Evolutionary conservation across 2,329 filamentous ascomycete genomes (phyloP).

Genomic region (Aspergillus quadricinctus): DNA sequence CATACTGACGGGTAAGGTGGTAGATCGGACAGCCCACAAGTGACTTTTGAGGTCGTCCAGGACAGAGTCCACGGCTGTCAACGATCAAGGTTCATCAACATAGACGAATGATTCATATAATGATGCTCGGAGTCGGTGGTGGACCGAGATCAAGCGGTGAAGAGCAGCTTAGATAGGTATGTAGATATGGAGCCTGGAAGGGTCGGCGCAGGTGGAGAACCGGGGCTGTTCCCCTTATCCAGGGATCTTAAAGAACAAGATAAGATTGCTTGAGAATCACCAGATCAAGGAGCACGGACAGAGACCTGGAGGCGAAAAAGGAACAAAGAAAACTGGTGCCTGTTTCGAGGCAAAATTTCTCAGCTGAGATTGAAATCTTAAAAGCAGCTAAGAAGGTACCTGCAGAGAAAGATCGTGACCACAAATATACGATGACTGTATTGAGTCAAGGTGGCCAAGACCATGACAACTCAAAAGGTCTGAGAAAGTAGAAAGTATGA

Average conservation of each 20-base stretch:
- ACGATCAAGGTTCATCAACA: constrained; percentile 8
- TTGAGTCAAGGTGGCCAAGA: not conserved
- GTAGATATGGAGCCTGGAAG: not conserved
- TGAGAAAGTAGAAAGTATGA: constrained; percentile 4
- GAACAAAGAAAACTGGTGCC: constrained; percentile 2
- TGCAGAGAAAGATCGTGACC: not conserved
- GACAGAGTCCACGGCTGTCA: constrained; percentile 8
- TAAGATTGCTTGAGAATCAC: not conserved
- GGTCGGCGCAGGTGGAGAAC: not conserved
- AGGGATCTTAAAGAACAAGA: not conserved
- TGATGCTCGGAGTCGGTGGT: constrained; percentile 7
- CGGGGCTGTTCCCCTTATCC: not conserved
- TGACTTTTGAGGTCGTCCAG: not conserved
- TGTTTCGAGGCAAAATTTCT: not conserved
- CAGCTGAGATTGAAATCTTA: not conserved
- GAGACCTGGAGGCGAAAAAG: not conserved
- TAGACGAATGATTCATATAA: not conserved
- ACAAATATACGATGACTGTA: not conserved
- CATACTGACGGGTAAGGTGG: constrained; percentile 15
- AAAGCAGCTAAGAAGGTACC: not conserved
- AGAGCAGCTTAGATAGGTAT: constrained; percentile 15
- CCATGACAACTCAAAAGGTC: not conserved
- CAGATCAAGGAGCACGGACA: not conserved
- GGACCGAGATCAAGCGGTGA: constrained; percentile 20
- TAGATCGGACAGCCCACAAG: not conserved